Evolutionary conservation across 2,329 filamentous ascomycete species (phyloP).

Genomic region (Colletotrichum gigasporum): DNA sequence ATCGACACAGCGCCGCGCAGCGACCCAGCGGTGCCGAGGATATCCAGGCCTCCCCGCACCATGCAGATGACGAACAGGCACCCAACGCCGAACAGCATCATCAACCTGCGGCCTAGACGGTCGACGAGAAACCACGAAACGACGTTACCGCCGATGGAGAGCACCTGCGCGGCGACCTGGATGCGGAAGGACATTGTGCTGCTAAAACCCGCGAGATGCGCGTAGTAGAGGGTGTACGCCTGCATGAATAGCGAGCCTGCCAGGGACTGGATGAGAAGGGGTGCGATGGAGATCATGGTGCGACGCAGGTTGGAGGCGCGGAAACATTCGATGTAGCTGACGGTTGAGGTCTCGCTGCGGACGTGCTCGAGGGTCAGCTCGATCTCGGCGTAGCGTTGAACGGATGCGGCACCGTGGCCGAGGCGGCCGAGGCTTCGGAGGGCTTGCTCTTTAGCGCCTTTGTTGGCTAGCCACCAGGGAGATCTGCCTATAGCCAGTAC

Average conservation of each 20-base stretch:
- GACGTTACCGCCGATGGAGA: slow-evolving; percentile 48
- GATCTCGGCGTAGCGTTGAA: slow-evolving; percentile 37
- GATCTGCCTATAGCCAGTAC: slow-evolving; percentile 27
- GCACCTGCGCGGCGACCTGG: slow-evolving; percentile 47
- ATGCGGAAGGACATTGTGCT: slow-evolving; percentile 44
- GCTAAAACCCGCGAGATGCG: slow-evolving; percentile 49
- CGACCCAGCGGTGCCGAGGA: background rate
- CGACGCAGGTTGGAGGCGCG: slow-evolving; percentile 46
- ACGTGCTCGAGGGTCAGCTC: slow-evolving; percentile 43
- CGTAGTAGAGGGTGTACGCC: slow-evolving; percentile 50
- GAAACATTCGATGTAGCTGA: slow-evolving; percentile 49
- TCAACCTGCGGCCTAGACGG: slow-evolving; percentile 42
- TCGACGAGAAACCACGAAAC: slow-evolving; percentile 49
- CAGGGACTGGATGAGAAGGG: slow-evolving; percentile 44
- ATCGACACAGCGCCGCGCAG: slow-evolving; percentile 39
- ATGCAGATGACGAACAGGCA: slow-evolving; percentile 48
- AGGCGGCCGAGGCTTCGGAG: slow-evolving; percentile 41
- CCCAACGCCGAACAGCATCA: slow-evolving; percentile 44
- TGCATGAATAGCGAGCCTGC: slow-evolving; percentile 45
- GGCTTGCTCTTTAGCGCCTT: slow-evolving; percentile 43
- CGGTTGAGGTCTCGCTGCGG: slow-evolving; percentile 44
- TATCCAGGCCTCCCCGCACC: slow-evolving; percentile 46
- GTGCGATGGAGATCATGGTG: slow-evolving; percentile 47
- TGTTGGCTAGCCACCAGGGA: slow-evolving; percentile 48
- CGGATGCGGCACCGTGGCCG: slow-evolving; percentile 25